Percentiles rank a stretch among this genome's conserved stretches.
Evolutionary conservation across 1,139 yeast genomes (phyloP).

Genomic region (Torulaspora globosa): DNA sequence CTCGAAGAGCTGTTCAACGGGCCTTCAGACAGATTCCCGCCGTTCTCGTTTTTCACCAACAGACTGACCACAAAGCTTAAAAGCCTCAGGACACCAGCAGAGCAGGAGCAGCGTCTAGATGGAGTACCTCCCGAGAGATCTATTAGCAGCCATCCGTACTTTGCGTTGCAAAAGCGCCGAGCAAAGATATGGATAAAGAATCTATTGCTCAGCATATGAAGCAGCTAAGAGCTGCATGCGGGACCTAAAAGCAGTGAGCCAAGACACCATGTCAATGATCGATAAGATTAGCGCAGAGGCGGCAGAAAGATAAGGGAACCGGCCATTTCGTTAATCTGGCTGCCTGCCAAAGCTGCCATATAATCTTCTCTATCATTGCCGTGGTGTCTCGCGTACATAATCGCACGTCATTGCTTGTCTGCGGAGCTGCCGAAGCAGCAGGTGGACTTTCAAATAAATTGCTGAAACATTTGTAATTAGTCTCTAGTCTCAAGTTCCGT

Average conservation of each 20-base stretch:
- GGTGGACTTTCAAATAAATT: too few species aligned
- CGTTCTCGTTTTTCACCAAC: not conserved
- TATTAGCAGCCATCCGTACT: not conserved
- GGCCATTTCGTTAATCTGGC: not conserved
- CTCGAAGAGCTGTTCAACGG: not conserved
- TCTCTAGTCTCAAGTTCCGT: not conserved
- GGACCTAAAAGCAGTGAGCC: too few species aligned
- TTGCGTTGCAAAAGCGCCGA: not conserved
- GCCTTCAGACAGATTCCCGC: not conserved
- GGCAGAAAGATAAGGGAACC: not conserved
- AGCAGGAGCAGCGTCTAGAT: not conserved
- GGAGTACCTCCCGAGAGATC: not conserved
- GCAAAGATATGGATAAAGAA: slow-evolving; percentile 1
- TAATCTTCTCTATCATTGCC: not conserved
- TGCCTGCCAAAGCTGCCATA: too few species aligned
- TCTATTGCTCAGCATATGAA: not conserved
- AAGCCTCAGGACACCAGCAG: not conserved
- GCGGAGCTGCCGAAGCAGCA: too few species aligned
- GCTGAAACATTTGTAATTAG: not conserved
- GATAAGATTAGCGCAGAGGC: too few species aligned
- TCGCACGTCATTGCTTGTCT: too few species aligned
- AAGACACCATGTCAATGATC: too few species aligned
- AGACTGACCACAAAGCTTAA: not conserved
- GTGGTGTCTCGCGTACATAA: not conserved
- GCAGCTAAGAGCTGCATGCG: not conserved